Evolutionary conservation across 2,329 filamentous ascomycete species (phyloP), one percentile per base, ranked within the genome.

Genomic region (Pseudogymnoascus verrucosus): DNA sequence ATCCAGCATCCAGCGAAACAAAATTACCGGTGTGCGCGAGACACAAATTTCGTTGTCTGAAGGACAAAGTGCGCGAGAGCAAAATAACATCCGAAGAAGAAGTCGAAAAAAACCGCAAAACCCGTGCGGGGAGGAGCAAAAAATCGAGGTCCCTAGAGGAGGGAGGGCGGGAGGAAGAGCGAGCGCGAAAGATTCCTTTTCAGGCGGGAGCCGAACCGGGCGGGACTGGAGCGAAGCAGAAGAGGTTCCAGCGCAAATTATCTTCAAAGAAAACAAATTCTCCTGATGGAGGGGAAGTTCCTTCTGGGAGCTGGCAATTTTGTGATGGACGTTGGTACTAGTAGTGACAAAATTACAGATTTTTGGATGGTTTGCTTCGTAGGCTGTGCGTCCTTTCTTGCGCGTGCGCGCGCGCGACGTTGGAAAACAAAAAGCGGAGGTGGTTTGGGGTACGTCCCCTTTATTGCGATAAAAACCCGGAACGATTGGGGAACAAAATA

Each of bases 271-370:
- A 54, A 31, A 16, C 23, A 21, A 28, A 31, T 8, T 10, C 16
- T 1, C 44, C 44, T 14, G 28, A 31, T 16, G 11, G 19, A 28
- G 44, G 23, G 26, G 16, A 28, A 31, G 23, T 54, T 54, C 23
- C 44, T 21, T 54, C 28, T 21, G 16, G 44, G 44, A 54, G 44
- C 23, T 54, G 44, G 44, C 23, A 54, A 31, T 54, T 26, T 44
- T 23, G 44, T 54, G 44, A 54, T 54, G 44, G 44, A 54, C 44
- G 44, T 54, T 54, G 44, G 44, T 54, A 54, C 44, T 54, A 54
- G 44, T 54, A 54, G 44, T 54, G 23, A 54, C 44, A 54, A 54
- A 54, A 54, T 54, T 54, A 54, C 44, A 54, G 12, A 54, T 54
- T 54, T 54, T 54, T 54, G 44, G 44, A 54, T 47, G 42, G 42